phyloP scores from a whole-genome alignment of 345 rosid species.

The Euclidium syriacum region DNA sequence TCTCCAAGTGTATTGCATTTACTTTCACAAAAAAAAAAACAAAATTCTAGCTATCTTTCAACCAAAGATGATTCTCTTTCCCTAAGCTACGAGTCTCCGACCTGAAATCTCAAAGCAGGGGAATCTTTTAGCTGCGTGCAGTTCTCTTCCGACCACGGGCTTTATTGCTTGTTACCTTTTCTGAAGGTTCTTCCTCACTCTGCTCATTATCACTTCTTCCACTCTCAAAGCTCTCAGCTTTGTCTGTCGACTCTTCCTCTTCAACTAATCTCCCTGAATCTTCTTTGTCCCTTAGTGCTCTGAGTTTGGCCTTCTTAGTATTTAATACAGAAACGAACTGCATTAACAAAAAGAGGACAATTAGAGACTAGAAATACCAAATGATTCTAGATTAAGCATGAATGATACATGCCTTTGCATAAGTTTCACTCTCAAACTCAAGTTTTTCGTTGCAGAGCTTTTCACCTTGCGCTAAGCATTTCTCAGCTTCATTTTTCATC shows the following conservation, averaged over 20 bases:
- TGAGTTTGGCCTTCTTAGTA: constrained; percentile 77
- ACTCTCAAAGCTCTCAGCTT: constrained; percentile 58
- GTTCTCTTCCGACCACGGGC: constrained; percentile 43
- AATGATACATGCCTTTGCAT: constrained; percentile 52
- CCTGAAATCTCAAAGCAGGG: neutral
- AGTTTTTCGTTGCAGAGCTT: constrained; percentile 47
- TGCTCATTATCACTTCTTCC: constrained; percentile 33
- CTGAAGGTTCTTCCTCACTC: constrained; percentile 39
- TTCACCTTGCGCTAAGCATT: constrained; percentile 69
- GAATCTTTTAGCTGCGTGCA: constrained; percentile 2
- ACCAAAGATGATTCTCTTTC: neutral
- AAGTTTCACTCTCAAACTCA: constrained; percentile 69
- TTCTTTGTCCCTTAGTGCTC: constrained; percentile 66
- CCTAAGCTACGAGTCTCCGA: neutral
- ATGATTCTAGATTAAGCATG: neutral
- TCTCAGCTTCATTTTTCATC: constrained; percentile 75
- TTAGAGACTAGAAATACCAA: neutral
- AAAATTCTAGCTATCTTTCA: neutral
- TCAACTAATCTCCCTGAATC: constrained; percentile 33
- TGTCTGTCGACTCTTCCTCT: constrained; percentile 56
- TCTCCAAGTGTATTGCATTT: neutral
- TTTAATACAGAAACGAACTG: constrained; percentile 72
- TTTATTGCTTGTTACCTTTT: constrained; percentile 34
- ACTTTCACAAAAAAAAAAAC: neutral
- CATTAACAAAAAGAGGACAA: neutral